A percentile compares a stretch with the other conserved stretches of the same genome.
Conservation (phyloP, 1,284 basidiomycete genomes). For the Marasmius tenuissimus region DNA sequence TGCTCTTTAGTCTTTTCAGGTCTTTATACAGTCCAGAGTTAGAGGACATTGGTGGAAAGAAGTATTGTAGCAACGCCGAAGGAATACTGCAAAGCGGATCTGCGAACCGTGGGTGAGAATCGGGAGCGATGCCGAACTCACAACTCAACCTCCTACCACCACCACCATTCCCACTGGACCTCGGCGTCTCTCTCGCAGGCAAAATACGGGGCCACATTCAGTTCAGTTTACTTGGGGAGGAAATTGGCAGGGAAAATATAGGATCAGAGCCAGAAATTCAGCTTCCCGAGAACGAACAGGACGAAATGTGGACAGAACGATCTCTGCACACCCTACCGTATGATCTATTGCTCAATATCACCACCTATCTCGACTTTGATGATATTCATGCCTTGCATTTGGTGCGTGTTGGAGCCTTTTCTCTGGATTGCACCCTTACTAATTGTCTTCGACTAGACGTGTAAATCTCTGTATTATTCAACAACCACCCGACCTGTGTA, state of each 20-base stretch:
- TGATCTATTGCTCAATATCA: conserved; percentile 67
- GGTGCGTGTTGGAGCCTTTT: conserved; percentile 39
- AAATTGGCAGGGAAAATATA: not conserved
- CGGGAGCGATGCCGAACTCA: not conserved
- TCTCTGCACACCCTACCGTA: conserved; percentile 57
- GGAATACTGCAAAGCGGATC: not conserved
- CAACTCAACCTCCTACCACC: not conserved
- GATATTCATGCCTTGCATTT: conserved; percentile 60
- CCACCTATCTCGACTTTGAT: conserved; percentile 53
- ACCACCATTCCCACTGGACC: not conserved
- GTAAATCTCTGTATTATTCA: conserved; percentile 52
- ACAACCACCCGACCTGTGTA: conserved; percentile 64
- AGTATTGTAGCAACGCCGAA: not conserved
- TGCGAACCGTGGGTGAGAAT: not conserved
- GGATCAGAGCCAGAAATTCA: not conserved
- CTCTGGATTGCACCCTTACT: not conserved
- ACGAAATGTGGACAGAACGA: not conserved
- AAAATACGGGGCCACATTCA: not conserved
- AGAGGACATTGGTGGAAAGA: not conserved
- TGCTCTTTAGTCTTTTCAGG: not conserved
- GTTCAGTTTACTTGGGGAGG: not conserved
- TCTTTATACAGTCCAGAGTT: not conserved
- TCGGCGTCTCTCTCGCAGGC: not conserved
- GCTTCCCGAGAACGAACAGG: not conserved
- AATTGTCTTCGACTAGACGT: conserved; percentile 2